Percentiles rank a stretch among this genome's conserved stretches.
phyloP scores from a whole-genome alignment of 257 asterid genomes.

The Knoxia roxburghii region DNA sequence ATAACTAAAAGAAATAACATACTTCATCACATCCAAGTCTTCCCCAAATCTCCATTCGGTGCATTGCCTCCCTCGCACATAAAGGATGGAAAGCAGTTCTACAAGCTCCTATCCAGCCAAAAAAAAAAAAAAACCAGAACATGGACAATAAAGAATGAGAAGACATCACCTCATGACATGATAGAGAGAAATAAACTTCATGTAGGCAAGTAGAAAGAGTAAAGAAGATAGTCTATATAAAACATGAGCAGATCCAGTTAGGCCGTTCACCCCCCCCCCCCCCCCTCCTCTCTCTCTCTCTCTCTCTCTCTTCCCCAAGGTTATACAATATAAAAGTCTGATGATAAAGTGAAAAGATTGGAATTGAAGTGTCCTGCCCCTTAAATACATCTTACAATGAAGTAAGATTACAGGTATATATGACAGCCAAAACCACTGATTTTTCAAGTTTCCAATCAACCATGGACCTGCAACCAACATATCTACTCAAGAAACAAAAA shows the following conservation, averaged over 20 bases:
- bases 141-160: slow-evolving; percentile 24
- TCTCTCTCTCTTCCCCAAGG: too few relatives aligned
- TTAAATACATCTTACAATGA: not conserved
- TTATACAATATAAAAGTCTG: not conserved
- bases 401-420: too few relatives aligned
- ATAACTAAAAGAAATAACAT: slow-evolving; percentile 20
- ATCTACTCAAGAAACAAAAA: not conserved
- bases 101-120: slow-evolving; percentile 72
- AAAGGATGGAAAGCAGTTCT: slow-evolving; percentile 96
- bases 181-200: not conserved
- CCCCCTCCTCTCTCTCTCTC: too few relatives aligned
- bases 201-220: not conserved
- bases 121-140: slow-evolving; percentile 25
- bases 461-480: not conserved
- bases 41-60: slow-evolving; percentile 99
- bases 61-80: slow-evolving; percentile 94
- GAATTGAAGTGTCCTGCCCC: not conserved
- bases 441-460: not conserved
- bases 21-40: slow-evolving; percentile 94
- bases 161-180: not conserved
- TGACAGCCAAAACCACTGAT: not conserved
- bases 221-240: not conserved
- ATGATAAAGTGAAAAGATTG: not conserved
- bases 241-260: not conserved
- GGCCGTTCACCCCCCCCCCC: too few relatives aligned